These are phyloP conservation scores for Bipolaris bicolor DNA, from an alignment of 2,329 filamentous ascomycete species.

Conservation along the genomic window DNA sequence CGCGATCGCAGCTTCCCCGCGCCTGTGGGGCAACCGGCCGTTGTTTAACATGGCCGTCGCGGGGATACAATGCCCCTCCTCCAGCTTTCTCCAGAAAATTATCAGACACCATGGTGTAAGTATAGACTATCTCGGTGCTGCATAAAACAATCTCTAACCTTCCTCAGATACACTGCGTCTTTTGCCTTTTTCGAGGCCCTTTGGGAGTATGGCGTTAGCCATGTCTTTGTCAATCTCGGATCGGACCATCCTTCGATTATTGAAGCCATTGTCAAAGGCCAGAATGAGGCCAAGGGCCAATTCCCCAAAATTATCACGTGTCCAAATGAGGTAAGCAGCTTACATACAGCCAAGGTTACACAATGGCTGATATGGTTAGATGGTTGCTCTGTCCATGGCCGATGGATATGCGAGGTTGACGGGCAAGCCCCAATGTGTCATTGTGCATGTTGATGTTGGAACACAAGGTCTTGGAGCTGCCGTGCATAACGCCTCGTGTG, in stretches of 20 bases:
- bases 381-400: conserved; percentile 85
- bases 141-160: neutral
- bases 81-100: neutral
- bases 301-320: conserved; percentile 80
- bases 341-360: neutral
- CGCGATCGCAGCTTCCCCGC: conserved; percentile 1
- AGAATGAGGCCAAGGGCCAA: conserved; percentile 66
- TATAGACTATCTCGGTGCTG: neutral
- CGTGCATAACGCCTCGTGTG: conserved; percentile 78
- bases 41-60: conserved; percentile 5
- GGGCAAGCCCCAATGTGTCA: conserved; percentile 75
- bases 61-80: neutral
- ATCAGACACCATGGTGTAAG: conserved; percentile 32
- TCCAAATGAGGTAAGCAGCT: conserved; percentile 70
- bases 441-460: conserved; percentile 82
- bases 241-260: conserved; percentile 78
- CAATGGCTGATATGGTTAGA: conserved; percentile 55
- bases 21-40: conserved; percentile 19
- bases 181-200: conserved; percentile 84
- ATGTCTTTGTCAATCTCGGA: conserved; percentile 70
- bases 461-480: conserved; percentile 79
- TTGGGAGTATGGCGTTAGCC: conserved; percentile 62
- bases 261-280: conserved; percentile 79
- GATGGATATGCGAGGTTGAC: conserved; percentile 76
- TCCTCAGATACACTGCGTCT: conserved; percentile 69